phyloP scores from a whole-genome alignment of 2,329 filamentous ascomycete species.

The Pseudogymnoascus pannorum region DNA sequence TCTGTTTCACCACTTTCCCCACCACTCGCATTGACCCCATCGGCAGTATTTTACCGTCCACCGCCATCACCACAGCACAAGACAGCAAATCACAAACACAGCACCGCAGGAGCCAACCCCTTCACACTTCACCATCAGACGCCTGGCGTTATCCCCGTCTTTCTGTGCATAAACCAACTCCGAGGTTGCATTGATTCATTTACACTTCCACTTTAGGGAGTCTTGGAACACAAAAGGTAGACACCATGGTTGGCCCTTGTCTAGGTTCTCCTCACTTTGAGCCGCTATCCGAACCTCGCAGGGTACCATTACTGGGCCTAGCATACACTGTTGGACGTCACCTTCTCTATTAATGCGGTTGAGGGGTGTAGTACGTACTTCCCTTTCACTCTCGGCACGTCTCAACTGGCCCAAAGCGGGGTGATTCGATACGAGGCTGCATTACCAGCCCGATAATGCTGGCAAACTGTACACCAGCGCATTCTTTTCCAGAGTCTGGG shows the following conservation, averaged over 20 bases:
- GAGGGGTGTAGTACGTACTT: slow-evolving; percentile 1
- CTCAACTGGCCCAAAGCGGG: not conserved
- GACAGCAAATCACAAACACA: slow-evolving; percentile 2
- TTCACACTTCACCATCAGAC: not conserved
- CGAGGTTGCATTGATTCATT: slow-evolving; percentile 1
- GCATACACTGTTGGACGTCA: not conserved
- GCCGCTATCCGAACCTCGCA: not conserved
- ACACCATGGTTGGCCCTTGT: not conserved
- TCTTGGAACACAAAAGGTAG: not conserved
- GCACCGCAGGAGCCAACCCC: not conserved
- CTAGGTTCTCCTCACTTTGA: not conserved
- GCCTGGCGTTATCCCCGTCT: not conserved
- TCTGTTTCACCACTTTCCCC: slow-evolving; percentile 3
- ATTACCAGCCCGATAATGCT: slow-evolving; percentile 2
- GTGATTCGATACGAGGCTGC: not conserved
- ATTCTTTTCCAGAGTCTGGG: not conserved
- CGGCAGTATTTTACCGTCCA: not conserved
- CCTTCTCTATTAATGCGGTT: not conserved
- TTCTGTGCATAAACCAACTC: not conserved
- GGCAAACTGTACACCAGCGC: not conserved
- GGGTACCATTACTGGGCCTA: not conserved
- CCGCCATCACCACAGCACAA: not conserved
- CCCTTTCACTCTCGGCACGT: not conserved
- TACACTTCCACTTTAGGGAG: not conserved
- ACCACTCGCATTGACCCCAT: slow-evolving; percentile 1